Evolutionary conservation across 2,329 filamentous ascomycete genomes (phyloP), one percentile per base, ranked within the genome.

Genomic region (Pseudogymnoascus sp.): DNA sequence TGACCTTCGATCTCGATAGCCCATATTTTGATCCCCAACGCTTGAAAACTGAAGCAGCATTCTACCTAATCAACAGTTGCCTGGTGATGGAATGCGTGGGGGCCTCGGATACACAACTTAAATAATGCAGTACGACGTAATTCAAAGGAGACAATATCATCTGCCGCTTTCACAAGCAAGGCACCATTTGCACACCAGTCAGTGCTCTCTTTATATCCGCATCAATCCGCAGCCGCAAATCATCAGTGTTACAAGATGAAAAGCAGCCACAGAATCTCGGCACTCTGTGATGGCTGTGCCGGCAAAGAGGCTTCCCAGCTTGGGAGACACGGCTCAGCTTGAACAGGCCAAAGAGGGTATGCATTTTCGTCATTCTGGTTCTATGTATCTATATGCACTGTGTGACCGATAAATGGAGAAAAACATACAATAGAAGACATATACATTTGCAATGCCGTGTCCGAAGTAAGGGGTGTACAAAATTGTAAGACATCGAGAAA

Each of bases 191-290:
- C 29, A 33, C 8, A 56, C 50, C 50, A 56, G 50, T 56, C 50
- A 56, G 50, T 56, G 50, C 50, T 56, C 50, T 56, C 50, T 56
- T 56, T 56, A 56, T 56, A 33, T 56, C 50, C 29, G 29, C 50
- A 56, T 56, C 50, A 33, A 56, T 10, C 16, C 5, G 29, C 14
- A 33, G 29, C 29, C 29, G 16, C 50, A 19, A 6, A 19, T 33
- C 29, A 56, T 56, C 50, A 33, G 29, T 33, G 50, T 56, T 19
- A 56, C 29, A 14, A 56, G 50, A 56, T 19, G 50, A 56, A 56
- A 21, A 56, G 16, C 16, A 33, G 50, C 50, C 29, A 56, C n/a
- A 33, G 50, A 21, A 56, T 56, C 26, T 56, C 29, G 14, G 50
- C 50, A 56, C 50, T 33, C 50, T 6, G 50, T 56, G 16, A 33